Base-by-base conservation (phyloP, 108 stramenopile genomes). In the Cyclostephanos tholiformis region DNA sequence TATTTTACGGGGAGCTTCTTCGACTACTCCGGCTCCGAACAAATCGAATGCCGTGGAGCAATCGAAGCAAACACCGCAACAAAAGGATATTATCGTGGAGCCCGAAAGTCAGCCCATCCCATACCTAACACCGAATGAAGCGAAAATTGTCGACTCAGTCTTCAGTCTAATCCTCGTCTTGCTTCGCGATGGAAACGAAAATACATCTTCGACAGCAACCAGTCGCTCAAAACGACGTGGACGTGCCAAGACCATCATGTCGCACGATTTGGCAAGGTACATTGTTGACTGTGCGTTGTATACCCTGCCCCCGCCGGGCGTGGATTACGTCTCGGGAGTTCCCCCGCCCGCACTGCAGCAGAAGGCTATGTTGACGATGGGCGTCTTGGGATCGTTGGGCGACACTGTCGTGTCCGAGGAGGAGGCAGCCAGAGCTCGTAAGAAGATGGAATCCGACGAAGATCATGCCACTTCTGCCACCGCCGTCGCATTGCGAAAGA, bases 281-380 rank as follows among this genome's bases (percentile, higher is more conserved):
- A 67, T 91, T 25, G 88, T 90, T 76, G 88, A 91, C 67, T 65
- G 89, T 77, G 89, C 87, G 4, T 67, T 91, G 56, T 64, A 88
- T 11, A 81, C 73, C 17, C 70, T 68, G 23, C 79, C 88, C 13
- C 82, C 84, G 17, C 86, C 88, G 11, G 79, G 76, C 29, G 72
- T 80, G 20, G 74, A 69, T 23, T 82, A 53, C 65, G 74, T 82
- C 20, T 75, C 86, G 73, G 89, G 88, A 17, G 66, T 89, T 49
- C 89, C 92, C n/a, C 56, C 82, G 6, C 49, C 79, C 25, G 56
- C 51, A 4, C 63, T 93, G 36, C 92, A 93, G 69, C 84, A 87
- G 71, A 75, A 84, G 48, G 88, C 92, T 41, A 63, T 93, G 77
- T 65, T 84, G 36, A 62, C 85, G 0, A 71, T 88, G 49, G 88